phyloP scores from a whole-genome alignment of 2,329 filamentous ascomycete genomes.

The Penicillium expansum region DNA sequence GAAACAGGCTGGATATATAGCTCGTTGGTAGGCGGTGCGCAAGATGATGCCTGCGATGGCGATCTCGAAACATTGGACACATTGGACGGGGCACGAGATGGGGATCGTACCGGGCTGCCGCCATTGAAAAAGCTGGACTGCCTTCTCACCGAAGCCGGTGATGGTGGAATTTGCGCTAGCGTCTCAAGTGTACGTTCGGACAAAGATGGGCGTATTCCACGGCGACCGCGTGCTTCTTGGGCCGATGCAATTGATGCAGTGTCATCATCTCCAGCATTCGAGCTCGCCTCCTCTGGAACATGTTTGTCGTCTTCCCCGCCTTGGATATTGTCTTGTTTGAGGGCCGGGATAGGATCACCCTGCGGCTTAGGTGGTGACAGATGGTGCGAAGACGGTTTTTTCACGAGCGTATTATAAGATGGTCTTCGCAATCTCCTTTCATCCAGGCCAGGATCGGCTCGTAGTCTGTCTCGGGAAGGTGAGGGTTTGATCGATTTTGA shows the following conservation, averaged over 20 bases:
- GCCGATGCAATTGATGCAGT: not conserved
- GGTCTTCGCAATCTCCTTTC: constrained; percentile 38
- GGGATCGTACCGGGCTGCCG: constrained; percentile 58
- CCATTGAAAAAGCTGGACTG: constrained; percentile 70
- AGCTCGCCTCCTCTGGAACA: constrained; percentile 13
- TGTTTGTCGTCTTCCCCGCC: constrained; percentile 22
- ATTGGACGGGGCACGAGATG: constrained; percentile 63
- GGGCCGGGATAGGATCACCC: constrained; percentile 9
- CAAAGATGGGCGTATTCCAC: constrained; percentile 43
- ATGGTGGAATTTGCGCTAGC: constrained; percentile 72
- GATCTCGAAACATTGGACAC: constrained; percentile 49
- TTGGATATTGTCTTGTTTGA: constrained; percentile 22
- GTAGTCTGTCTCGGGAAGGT: constrained; percentile 49
- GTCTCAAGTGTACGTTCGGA: constrained; percentile 86
- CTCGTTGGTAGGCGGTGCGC: constrained; percentile 54
- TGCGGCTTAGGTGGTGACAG: constrained; percentile 26
- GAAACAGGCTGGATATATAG: constrained; percentile 41
- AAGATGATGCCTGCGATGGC: constrained; percentile 46
- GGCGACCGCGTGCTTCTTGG: constrained; percentile 24
- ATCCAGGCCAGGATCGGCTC: constrained; percentile 41
- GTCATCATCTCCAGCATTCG: constrained; percentile 12
- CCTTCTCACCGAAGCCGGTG: constrained; percentile 66
- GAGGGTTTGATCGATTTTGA: constrained; percentile 46
- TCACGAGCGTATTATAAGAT: constrained; percentile 39
- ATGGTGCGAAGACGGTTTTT: constrained; percentile 31